phyloP scores from a whole-genome alignment of 2,329 filamentous ascomycete genomes.

The Ophiocordyceps australis region DNA sequence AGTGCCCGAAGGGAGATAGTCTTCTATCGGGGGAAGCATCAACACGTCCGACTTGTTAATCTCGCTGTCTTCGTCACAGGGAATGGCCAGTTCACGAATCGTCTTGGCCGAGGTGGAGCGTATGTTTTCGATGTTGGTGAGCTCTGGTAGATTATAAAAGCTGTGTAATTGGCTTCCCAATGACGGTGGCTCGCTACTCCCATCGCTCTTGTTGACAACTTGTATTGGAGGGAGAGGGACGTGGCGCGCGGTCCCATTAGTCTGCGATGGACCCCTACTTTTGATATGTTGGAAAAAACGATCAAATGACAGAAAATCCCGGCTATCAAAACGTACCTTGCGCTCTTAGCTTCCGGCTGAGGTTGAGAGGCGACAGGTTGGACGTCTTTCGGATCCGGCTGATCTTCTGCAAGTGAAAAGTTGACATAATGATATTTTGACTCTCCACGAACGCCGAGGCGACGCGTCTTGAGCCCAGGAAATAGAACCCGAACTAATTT shows the following conservation, averaged over 20 bases:
- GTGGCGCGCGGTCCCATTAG: constrained; percentile 10
- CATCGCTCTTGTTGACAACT: constrained; percentile 7
- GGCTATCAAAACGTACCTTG: too few relatives aligned
- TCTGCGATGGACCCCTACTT: constrained; percentile 9
- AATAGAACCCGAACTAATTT: constrained; percentile 95
- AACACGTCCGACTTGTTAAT: constrained; percentile 47
- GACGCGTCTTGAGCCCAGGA: constrained; percentile 79
- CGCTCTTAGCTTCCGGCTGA: constrained; percentile 28
- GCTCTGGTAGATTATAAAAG: constrained; percentile 40
- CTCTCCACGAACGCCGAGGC: constrained; percentile 83
- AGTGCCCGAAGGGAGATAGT: constrained; percentile 63
- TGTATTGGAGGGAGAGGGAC: constrained; percentile 12
- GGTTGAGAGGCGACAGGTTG: constrained; percentile 25
- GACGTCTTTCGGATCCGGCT: constrained; percentile 26
- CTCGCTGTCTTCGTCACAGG: constrained; percentile 32
- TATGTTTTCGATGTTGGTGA: constrained; percentile 38
- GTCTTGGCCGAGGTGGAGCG: constrained; percentile 40
- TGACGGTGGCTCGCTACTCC: constrained; percentile 2
- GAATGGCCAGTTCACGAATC: constrained; percentile 39
- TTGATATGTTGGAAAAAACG: too few relatives aligned
- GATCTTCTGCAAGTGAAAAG: constrained; percentile 41
- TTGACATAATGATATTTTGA: constrained; percentile 95
- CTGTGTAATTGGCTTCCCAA: constrained; percentile 17
- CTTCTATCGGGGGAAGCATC: constrained; percentile 67
- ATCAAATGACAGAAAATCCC: too few relatives aligned